A percentile compares a stretch with the other conserved stretches of the same genome.
These are phyloP conservation scores for Flaveria robusta DNA, from an alignment of 129 eudicot genomes.

Conservation along the genomic window DNA sequence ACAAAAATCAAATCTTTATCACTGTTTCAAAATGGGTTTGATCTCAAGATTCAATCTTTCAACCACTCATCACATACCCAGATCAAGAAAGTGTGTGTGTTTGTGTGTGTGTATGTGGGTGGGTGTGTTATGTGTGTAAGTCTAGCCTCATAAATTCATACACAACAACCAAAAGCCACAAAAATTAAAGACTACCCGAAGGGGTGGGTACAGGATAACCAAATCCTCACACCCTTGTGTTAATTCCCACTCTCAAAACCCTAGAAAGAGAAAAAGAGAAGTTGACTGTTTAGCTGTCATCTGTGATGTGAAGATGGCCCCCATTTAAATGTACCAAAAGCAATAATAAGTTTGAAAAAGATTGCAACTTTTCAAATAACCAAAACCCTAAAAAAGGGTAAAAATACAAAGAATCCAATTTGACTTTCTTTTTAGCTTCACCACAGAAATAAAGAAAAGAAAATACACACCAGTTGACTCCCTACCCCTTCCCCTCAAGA, in stretches of 20 bases:
- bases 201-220: slow-evolving; percentile 67
- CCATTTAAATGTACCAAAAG: slow-evolving; percentile 35
- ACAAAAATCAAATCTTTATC: slow-evolving; percentile 19
- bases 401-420: slow-evolving; percentile 21
- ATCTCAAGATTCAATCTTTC: slow-evolving; percentile 40
- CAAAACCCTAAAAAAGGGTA: slow-evolving; percentile 26
- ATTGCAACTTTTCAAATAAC: slow-evolving; percentile 5
- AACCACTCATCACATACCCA: slow-evolving; percentile 27
- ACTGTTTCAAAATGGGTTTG: slow-evolving; percentile 23
- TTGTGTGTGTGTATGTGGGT: slow-evolving; percentile 8
- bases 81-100: slow-evolving; percentile 25
- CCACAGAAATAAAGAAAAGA: slow-evolving; percentile 24
- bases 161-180: slow-evolving; percentile 69
- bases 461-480: slow-evolving; percentile 31
- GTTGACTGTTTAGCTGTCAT: slow-evolving; percentile 58
- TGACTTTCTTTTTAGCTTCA: slow-evolving; percentile 40
- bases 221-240: slow-evolving; percentile 43
- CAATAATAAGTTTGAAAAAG: slow-evolving; percentile 16
- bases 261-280: slow-evolving; percentile 23
- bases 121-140: slow-evolving; percentile 21
- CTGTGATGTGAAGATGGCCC: slow-evolving; percentile 31
- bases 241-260: slow-evolving; percentile 43
- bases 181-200: slow-evolving; percentile 50
- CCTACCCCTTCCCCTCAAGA: slow-evolving; percentile 31
- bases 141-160: slow-evolving; percentile 38